Base-by-base conservation (phyloP, 768 basidiomycete genomes). In the Mycena filopes region DNA sequence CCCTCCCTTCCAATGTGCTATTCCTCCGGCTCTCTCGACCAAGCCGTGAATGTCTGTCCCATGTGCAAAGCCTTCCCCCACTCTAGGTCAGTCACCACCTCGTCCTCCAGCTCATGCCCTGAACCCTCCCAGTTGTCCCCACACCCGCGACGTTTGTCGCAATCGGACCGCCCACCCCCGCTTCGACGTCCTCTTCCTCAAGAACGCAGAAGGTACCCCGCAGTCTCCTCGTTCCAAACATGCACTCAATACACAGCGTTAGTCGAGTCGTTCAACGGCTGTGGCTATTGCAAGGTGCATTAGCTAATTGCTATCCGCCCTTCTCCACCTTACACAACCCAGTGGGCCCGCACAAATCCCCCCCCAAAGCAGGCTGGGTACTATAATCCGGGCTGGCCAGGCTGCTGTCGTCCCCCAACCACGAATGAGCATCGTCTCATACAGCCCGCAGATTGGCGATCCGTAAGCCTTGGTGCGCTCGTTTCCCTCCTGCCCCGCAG, bases 241-340 rank as follows among this genome's bases (percentile, higher is more conserved):
- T 26, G 62, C 33, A 28, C 55, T 49, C 48, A 61, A 57, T 70
- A 58, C 71, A 70, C 40, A 42, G 57, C 62, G 69, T 46, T 74
- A 93, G 91, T 94, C 70, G 87, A 90, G 73, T 87, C 87, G 38
- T 94, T 94, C 82, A 93, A 91, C 71, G 92, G 92, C 51, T 95
- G 93, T 75, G 94, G 94, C 25, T 95, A 87, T 77, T 95, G 94
- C 90, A 95, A 94, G 89, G 93, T 94, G 64, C 45, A 77, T 75
- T 21, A 9, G 9, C 3, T 3, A 21, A 47, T 63, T 36, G 7
- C 29, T 40, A 15, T 56, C 48, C 43, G 70, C 64, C 66, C 70
- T 72, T 71, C 75, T 73, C 72, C 74, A 61, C 58, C 69, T 63
- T 69, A 54, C 43, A 48, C 47, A 64, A 42, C 45, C 54, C 78